Percentiles rank a stretch among this genome's conserved stretches.
Conservation (phyloP, 2,329 filamentous ascomycete species). For the Paracoccidioides lutzii region DNA sequence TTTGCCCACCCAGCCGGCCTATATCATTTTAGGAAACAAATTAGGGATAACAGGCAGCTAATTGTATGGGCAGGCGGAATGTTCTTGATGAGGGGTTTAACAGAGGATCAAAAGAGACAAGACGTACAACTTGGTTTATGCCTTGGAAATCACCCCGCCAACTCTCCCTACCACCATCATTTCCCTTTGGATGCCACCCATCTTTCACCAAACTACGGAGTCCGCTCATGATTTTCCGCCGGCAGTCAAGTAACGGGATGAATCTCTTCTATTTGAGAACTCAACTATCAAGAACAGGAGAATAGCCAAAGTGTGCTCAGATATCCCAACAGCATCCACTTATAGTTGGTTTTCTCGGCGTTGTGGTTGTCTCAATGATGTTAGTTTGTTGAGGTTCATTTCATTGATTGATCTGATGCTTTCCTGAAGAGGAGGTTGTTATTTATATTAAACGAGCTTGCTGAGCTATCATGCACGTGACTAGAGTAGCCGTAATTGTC, state of each 20-base stretch:
- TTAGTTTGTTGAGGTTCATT: too few species aligned
- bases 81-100: background rate
- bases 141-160: conserved; percentile 46
- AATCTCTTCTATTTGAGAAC: too few species aligned
- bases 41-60: background rate
- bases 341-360: background rate
- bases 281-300: too few species aligned
- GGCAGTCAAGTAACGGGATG: too few species aligned
- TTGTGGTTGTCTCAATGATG: background rate
- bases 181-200: conserved; percentile 43
- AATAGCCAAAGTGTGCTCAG: too few species aligned
- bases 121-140: conserved; percentile 43
- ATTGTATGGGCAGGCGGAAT: background rate
- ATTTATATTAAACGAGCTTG: too few species aligned
- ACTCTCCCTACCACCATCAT: conserved; percentile 40
- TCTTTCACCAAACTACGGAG: conserved; percentile 37
- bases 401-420: too few species aligned
- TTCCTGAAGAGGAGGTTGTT: too few species aligned
- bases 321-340: background rate
- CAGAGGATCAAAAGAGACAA: conserved; percentile 1
- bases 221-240: conserved; percentile 29
- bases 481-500: too few species aligned
- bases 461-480: too few species aligned
- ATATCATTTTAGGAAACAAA: background rate
- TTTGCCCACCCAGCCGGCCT: conserved; percentile 49